phyloP scores from a whole-genome alignment of 2,329 filamentous ascomycete genomes.

The Aspergillus sp. region DNA sequence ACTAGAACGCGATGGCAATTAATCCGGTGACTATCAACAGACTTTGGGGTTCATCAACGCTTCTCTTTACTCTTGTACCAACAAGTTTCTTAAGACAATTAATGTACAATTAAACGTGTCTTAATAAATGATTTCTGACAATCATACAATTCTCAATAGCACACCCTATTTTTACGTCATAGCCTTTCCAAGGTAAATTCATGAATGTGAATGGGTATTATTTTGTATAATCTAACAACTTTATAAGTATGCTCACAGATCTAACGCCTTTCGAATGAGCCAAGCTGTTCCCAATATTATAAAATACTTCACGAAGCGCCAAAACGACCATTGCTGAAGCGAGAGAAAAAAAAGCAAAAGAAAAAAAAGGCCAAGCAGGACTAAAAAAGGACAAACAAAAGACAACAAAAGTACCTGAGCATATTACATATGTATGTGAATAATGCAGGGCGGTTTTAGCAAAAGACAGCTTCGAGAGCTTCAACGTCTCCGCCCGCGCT shows the following conservation, averaged over 20 bases:
- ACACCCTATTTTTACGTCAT: background rate
- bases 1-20: background rate
- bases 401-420: constrained; percentile 12
- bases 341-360: constrained; percentile 19
- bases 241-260: constrained; percentile 7
- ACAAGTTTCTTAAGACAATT: background rate
- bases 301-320: constrained; percentile 17
- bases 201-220: background rate
- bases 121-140: background rate
- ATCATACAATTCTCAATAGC: background rate
- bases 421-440: constrained; percentile 11
- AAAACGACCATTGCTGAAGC: constrained; percentile 27
- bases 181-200: background rate
- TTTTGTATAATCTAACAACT: background rate
- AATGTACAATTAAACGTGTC: background rate
- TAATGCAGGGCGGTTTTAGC: constrained; percentile 23
- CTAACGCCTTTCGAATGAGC: constrained; percentile 5
- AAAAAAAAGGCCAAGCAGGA: background rate
- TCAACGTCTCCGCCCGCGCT: constrained; percentile 49
- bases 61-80: background rate
- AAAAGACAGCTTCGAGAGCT: constrained; percentile 42
- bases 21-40: background rate
- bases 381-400: constrained; percentile 4
- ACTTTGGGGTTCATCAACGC: background rate
- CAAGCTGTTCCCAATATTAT: constrained; percentile 4